phyloP scores from a whole-genome alignment of 768 basidiomycete genomes.

The Lyophyllum atratum region DNA sequence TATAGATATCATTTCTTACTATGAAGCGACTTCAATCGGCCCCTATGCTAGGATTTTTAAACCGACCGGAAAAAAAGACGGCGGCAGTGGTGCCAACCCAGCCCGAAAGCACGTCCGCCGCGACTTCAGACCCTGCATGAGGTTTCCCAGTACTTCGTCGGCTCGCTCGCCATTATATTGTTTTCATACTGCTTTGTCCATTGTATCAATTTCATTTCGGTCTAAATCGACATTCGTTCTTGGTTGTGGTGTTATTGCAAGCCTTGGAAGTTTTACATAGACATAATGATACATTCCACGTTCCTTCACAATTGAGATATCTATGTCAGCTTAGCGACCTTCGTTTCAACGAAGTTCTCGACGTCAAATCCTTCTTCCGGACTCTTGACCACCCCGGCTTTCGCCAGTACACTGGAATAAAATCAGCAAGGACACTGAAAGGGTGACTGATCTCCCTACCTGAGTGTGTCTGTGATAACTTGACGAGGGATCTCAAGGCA shows the following conservation, averaged over 20 bases:
- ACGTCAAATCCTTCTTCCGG: constrained; percentile 57
- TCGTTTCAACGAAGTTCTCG: constrained; percentile 55
- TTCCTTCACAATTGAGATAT: constrained; percentile 9
- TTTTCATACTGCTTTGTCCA: constrained; percentile 9
- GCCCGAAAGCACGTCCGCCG: not conserved
- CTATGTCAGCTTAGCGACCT: constrained; percentile 52
- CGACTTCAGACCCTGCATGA: constrained; percentile 5
- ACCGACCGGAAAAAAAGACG: constrained; percentile 24
- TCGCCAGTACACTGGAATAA: constrained; percentile 60
- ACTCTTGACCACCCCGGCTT: constrained; percentile 71
- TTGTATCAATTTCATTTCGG: constrained; percentile 5
- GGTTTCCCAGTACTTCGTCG: not conserved
- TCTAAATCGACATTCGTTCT: not conserved
- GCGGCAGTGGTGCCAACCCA: constrained; percentile 3
- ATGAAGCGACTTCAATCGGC: not conserved
- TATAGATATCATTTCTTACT: constrained; percentile 21
- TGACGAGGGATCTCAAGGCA: constrained; percentile 63
- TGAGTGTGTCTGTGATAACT: constrained; percentile 70
- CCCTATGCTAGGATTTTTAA: constrained; percentile 49
- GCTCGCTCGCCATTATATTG: not conserved
- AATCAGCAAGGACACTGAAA: not conserved
- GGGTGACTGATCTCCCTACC: constrained; percentile 41
- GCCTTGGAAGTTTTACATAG: not conserved
- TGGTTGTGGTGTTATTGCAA: not conserved
- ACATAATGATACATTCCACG: constrained; percentile 1